Evolutionary conservation across 2,329 filamentous ascomycete species (phyloP), one percentile per base, ranked within the genome.

Genomic region (Orbilia ellipsospora): DNA sequence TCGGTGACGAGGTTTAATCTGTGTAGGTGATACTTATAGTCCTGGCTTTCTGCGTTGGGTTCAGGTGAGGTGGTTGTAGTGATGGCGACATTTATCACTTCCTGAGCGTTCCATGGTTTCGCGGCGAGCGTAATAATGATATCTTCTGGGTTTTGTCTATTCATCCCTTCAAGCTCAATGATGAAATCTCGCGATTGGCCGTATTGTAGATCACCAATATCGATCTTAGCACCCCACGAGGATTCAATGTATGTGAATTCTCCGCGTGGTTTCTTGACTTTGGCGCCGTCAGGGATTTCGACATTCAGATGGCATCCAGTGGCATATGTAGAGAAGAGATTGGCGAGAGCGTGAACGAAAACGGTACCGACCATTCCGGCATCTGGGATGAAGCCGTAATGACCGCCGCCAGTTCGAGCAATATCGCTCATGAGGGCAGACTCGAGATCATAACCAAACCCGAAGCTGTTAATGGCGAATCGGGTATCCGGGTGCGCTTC

Each of bases 331-430:
- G 85, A 84, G 78, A 88, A 88, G 1, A 90, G 80, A 77, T 89
- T 88, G 16, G 88, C 88, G 1, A 89, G 84, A 1, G 88, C 87
- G 78, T 90, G 87, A 2, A 89, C 84, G 73, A 90, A 89, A 2
- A 88, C 87, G 1, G 88, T 89, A 2, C 86, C 86, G 73, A 90
- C 86, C 87, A 90, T 89, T 72, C 87, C 86, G 0, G 86, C 85
- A 64, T 90, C 88, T 0, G 87, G 86, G 16, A 90, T 89, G 77
- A 89, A 90, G 7, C 86, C 82, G 69, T 88, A 90, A 79, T 85
- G 87, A 0, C 88, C 88, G 1, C 84, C 82, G 0, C 86, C 85
- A 56, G 86, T 81, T 78, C 89, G 87, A 0, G 88, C 85, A 55
- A 90, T 87, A 1, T 87, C 87, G 80, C 88, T 88, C 64, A 90